Base-by-base conservation (phyloP, 2,329 filamentous ascomycete genomes). In the Stachybotrys chartarum region DNA sequence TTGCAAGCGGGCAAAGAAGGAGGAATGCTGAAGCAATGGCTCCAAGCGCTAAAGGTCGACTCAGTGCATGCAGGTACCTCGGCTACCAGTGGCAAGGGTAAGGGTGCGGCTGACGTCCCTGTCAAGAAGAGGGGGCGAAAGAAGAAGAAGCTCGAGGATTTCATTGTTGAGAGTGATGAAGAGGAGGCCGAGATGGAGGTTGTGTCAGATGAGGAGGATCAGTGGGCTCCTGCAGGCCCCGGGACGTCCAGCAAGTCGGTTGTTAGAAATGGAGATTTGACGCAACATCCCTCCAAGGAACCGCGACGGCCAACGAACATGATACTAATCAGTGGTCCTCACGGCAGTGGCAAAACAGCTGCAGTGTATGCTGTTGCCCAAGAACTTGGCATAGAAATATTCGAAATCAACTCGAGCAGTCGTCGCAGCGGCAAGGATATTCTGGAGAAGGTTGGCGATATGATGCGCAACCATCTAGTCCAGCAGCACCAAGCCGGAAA, bases 401-500 rank as follows among this genome's bases (percentile, higher is more conserved):
- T 99, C 61, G 94, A 99, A 70, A 91, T 99, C 66, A 95, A 96
- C 64, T 76, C 93, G 0, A 84, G 90, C 57, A 90, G 84, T 61
- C 85, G 92, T 52, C 81, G 94, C 58, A 96, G 84, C 65, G 93
- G 92, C 35, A 94, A 87, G 68, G 94, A 99, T 64, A 85, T 99
- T 51, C 69, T 96, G 39, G 94, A 99, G 64, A 90, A 83, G 62
- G 90, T 99, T 49, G 95, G 94, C 46, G 91, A 99, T 70, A 97
- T 99, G 93, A 94, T 91, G 5, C 86, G 87, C 58, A 97, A 99
- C 64, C 94, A 99, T 70, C 80, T 96, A 1, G 93, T 99, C 18
- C 78, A 78, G 54, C 77, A 75, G 51, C 75, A 76, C 56, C 75
- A 64, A 17, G 63, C 69, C 44, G 67, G 70, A 16, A 50, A 60